Base-by-base conservation (phyloP, 2,329 filamentous ascomycete genomes). In the Thielaviopsis populi region DNA sequence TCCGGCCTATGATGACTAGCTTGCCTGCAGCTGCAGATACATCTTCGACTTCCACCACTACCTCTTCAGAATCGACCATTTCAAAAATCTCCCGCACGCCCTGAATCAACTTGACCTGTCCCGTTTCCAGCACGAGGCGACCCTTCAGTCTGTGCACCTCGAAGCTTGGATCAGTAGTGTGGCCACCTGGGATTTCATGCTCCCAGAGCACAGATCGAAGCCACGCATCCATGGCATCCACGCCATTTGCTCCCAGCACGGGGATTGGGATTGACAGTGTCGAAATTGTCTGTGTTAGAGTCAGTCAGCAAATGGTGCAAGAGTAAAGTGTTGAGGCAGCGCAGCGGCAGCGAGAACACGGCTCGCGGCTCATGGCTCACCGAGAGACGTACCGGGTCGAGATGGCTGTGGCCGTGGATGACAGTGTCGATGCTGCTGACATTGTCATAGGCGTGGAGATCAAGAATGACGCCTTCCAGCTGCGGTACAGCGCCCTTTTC, bases 31-130 rank as follows among this genome's bases (percentile, higher is more conserved):
- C 68, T 11, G 71, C 66, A 13, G 65, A 64, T 53, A 67, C 68
- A 10, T 68, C 67, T 17, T 66, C 66, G 3, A 62, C 59, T 56
- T 68, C 67, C 15, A 65, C 66, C 2, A 62, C 59, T 56, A 71
- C 72, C 10, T 72, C 69, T 3, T 76, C 74, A 7, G 75, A 76
- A 68, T 96, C 90, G 27, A 89, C 82, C 27, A 97, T 87, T 70
- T 99, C 94, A 73, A 97, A 99, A 17, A 97, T 82, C 69, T 96
- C 92, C 62, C 92, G 79, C 0, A 99, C 94, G 1, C 91, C 94
- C 73, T 99, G 94, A 7, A 97, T 79, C 67, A 97, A 83, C 71
- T 89, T 88, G 53, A 84, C 76, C 0, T 78, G 76, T 0, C 89
- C 89, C 63, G 85, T 78, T 0, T 75, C 70, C 19, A 92, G 77